phyloP scores from a whole-genome alignment of 495 filamentous ascomycete genomes.

The Penicillium crystallinum region DNA sequence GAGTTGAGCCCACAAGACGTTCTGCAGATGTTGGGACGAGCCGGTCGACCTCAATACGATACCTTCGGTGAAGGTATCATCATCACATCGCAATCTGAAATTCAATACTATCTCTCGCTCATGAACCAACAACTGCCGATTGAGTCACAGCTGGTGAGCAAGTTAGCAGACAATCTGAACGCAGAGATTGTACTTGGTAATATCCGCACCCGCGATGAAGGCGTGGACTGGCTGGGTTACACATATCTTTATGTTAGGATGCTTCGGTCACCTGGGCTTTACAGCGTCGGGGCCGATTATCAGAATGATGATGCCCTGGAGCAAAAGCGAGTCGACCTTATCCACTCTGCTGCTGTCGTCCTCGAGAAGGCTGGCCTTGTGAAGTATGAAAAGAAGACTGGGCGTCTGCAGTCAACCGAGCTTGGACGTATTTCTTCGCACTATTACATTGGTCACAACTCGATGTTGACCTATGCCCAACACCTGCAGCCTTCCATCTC shows the following conservation, averaged over 20 bases:
- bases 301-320: slow-evolving; percentile 87
- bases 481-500: slow-evolving; percentile 90
- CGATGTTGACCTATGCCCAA: slow-evolving; percentile 94
- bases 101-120: slow-evolving; percentile 94
- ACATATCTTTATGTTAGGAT: slow-evolving; percentile 98
- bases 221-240: slow-evolving; percentile 97
- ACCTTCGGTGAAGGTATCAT: slow-evolving; percentile 98
- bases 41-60: slow-evolving; percentile 93
- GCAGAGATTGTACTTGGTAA: slow-evolving; percentile 95
- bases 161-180: slow-evolving; percentile 93
- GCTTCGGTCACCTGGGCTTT: slow-evolving; percentile 91
- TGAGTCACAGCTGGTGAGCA: slow-evolving; percentile 91
- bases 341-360: slow-evolving; percentile 87
- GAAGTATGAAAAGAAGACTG: slow-evolving; percentile 93
- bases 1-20: slow-evolving; percentile 97
- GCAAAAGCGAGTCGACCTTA: slow-evolving; percentile 92
- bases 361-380: slow-evolving; percentile 82
- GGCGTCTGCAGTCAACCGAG: slow-evolving; percentile 84
- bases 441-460: slow-evolving; percentile 95
- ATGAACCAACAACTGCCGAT: slow-evolving; percentile 97
- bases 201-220: slow-evolving; percentile 87
- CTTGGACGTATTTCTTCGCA: slow-evolving; percentile 93
- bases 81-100: slow-evolving; percentile 89
- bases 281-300: slow-evolving; percentile 93
- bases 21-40: slow-evolving; percentile 96